Percentiles rank a stretch among this genome's conserved stretches.
Conservation (phyloP, 352 stramenopile genomes). For the Thalassiosira sp. region DNA sequence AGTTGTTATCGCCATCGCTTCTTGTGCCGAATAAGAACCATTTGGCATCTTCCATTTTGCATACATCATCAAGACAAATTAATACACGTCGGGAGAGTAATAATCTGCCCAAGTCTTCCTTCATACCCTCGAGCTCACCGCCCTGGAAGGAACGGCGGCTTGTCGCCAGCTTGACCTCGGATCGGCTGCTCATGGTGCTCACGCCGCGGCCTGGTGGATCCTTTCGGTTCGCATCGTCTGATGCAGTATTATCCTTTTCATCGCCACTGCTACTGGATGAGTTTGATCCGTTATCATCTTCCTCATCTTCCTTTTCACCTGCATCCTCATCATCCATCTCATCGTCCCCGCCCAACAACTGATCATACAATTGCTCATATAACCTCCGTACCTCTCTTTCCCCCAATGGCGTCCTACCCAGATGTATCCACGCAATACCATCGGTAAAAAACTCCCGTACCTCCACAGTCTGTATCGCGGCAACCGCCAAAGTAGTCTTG, state of each 20-base stretch:
- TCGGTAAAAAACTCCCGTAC: slow-evolving; percentile 80
- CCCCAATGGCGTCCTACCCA: slow-evolving; percentile 67
- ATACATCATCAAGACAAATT: slow-evolving; percentile 82
- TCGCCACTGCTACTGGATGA: slow-evolving; percentile 31
- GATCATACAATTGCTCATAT: slow-evolving; percentile 81
- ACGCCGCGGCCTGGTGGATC: slow-evolving; percentile 40
- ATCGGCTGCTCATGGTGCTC: slow-evolving; percentile 32
- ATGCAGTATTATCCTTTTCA: slow-evolving; percentile 33
- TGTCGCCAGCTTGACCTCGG: slow-evolving; percentile 37
- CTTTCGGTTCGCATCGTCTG: slow-evolving; percentile 5
- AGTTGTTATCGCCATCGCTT: slow-evolving; percentile 42
- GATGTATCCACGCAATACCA: slow-evolving; percentile 80
- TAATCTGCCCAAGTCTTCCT: slow-evolving; percentile 73
- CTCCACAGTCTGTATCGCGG: slow-evolving; percentile 81
- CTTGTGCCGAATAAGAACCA: slow-evolving; percentile 79
- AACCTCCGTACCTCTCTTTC: slow-evolving; percentile 75
- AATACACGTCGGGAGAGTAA: slow-evolving; percentile 66
- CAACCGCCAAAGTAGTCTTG: slow-evolving; percentile 79
- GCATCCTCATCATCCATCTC: slow-evolving; percentile 45
- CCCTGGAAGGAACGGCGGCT: slow-evolving; percentile 70
- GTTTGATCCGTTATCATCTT: slow-evolving; percentile 34
- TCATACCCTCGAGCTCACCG: slow-evolving; percentile 79
- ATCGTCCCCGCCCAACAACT: slow-evolving; percentile 68
- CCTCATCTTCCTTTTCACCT: slow-evolving; percentile 37
- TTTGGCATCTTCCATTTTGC: slow-evolving; percentile 79